Base-by-base conservation (phyloP, 2,329 filamentous ascomycete genomes). In the Chrysoporthe puriensis region DNA sequence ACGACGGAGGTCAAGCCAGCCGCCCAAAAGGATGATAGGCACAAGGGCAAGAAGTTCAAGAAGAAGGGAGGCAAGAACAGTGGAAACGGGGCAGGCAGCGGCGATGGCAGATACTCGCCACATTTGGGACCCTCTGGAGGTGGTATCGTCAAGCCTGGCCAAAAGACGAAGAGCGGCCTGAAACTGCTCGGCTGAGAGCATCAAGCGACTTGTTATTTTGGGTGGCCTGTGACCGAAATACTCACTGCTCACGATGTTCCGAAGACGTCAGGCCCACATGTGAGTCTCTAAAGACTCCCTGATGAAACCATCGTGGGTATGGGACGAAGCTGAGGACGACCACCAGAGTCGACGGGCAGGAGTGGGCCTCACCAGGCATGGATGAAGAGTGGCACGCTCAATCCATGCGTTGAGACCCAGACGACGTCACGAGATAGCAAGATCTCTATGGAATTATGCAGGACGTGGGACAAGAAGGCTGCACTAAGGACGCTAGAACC, bases 1-100 rank as follows among this genome's bases (percentile, higher is more conserved):
- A 97, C 91, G 73, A 97, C 95, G 6, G 94, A 98, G 78, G 93
- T 99, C 78, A 93, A 92, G 76, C 88, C 93, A 4, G 85, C 89
- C 14, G 85, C 85, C n/a, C 85, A 88, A 73, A 89, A 88, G 74
- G 90, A 91, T 67, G 86, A 88, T 62, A 83, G 84, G 68, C 77
- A 77, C 58, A 82, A 82, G 67, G 85, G 85, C 68, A 86, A 86
- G 56, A 87, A 87, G 73, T 77, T 82, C 64, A 76, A 77, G 60
- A 76, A 79, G 69, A 76, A 77, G 40, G 73, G 74, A 44, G 72
- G 74, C 62, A 76, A 76, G 70, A 76, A 81, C 66, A 76, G 74
- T 44, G 75, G 75, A 36, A 76, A 76, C 50, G 77, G 79, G 11
- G 74, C 72, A 6, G 71, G 71, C 43, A 73, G 71, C 48, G 72